Base-by-base conservation (phyloP, 495 filamentous ascomycete species). In the Xylaria curta region DNA sequence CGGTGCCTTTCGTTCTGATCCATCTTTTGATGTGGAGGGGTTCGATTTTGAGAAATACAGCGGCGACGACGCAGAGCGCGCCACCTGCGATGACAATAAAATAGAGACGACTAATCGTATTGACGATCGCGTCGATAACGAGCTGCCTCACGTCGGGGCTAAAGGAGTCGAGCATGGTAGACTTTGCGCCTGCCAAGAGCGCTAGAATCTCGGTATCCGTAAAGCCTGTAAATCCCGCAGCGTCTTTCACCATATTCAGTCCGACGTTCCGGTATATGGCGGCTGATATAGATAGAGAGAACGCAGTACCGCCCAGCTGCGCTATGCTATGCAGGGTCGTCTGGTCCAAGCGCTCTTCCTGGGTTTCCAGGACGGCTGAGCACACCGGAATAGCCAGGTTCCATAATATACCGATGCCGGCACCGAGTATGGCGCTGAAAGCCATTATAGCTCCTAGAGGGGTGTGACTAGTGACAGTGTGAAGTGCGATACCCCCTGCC, bases 201-300 rank as follows among this genome's bases (percentile, higher is more conserved):
- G 74, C 76, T 19, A 82, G 83, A 12, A 89, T 80, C 7, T 79
- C 73, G 17, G 63, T 51, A 24, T 73, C 73, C 1, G 66, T 62
- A 47, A 72, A 31, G 76, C 69, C 67, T 2, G 44, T 56, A 28
- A 64, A 36, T 80, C 84, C 62, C 2, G 87, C 61, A 17, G 85
- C 69, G 5, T 65, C 66, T 4, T 70, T 40, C 21, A 86, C 78
- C 8, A 71, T 70, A 9, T 77, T 74, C 63, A 79, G 71, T 0
- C 80, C 78, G 26, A 77, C 70, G 70, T 89, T 89, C 36, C 88
- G 74, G 76, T 89, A 90, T 0, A 90, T 78, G 3, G 82, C 75
- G 4, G 86, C 87, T 5, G 88, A 84, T 46, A 91, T 86, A 1
- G 87, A 83, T 1, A 91, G 80, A 0, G 87, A 77, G 40, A 89